Evolutionary conservation across 106 monocot genomes (phyloP).

Genomic region (Allium sativum): DNA sequence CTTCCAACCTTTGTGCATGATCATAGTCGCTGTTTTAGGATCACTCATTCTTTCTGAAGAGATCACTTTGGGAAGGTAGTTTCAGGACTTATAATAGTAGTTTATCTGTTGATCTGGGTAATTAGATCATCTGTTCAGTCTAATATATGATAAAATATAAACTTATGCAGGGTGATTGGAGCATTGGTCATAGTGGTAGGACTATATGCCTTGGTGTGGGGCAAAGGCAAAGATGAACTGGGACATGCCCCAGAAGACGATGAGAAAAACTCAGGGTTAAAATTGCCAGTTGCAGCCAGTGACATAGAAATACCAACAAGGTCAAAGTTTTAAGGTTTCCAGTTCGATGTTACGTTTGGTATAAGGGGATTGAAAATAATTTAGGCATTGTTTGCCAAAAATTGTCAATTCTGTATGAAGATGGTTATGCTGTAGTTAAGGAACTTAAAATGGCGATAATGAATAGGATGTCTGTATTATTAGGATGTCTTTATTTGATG

Average conservation of each 20-base stretch:
- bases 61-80: slow-evolving; percentile 58
- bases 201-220: slow-evolving; percentile 19
- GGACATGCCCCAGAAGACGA: not conserved
- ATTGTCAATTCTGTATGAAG: no score
- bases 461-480: no score
- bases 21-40: slow-evolving; percentile 61
- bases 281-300: not conserved
- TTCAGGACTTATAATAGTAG: not conserved
- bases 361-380: no score
- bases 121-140: not conserved
- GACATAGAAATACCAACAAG: not conserved
- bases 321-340: not conserved
- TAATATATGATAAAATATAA: not conserved
- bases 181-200: slow-evolving; percentile 28
- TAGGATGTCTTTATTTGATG: no score
- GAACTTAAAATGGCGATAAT: no score
- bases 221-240: slow-evolving; percentile 15
- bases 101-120: not conserved
- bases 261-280: slow-evolving; percentile 1
- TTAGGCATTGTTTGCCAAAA: no score
- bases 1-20: slow-evolving; percentile 75
- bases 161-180: slow-evolving; percentile 27
- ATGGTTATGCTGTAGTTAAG: no score
- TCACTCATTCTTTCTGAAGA: slow-evolving; percentile 62
- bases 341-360: no score